Evolutionary conservation across 768 basidiomycete species (phyloP), one percentile per base, ranked within the genome.

Genomic region (Tephrocybe sp.): DNA sequence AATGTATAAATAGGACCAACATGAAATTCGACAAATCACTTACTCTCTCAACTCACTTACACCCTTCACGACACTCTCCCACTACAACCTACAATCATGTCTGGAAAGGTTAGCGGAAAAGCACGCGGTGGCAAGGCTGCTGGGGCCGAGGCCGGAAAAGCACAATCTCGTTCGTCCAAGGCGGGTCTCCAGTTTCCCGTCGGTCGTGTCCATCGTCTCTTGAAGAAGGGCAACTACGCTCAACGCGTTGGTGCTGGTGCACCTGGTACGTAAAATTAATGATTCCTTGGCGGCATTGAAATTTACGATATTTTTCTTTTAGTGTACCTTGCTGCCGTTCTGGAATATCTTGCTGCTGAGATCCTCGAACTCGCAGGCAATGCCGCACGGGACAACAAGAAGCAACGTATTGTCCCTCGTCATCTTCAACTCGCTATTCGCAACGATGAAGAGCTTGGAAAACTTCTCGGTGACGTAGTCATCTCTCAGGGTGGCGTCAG

Each of bases 401-500:
- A 90, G 77, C 83, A 86, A 62, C 88, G 89, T 82, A 91, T 91
- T 63, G 86, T 91, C 19, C 89, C 89, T 45, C 84, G 89, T 63
- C 89, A 92, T 71, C 68, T 92, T 40, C 89, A 92, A 66, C 84
- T 92, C 54, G 89, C 89, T 55, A 89, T 91, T 68, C 82, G 89
- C 56, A 88, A 89, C 69, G 87, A 89, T 55, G 87, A 89, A 62
- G 87, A 85, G 79, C 58, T 90, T 60, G 86, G 87, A 74, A 87
- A 83, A 60, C 85, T 93, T 56, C 82, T 94, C 51, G 90, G 89
- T 16, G 76, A 83, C 49, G 92, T 93, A 58, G 85, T 89, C 65
- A 93, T 94, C 75, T 91, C 88, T 19, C 90, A 93, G 68, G 92
- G 92, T 70, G 92, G 91, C 78, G 88, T 90, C 48, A 83, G 70